phyloP scores from a whole-genome alignment of 192 early-diverging fungal genomes.

The Backusella parvicylindrica region DNA sequence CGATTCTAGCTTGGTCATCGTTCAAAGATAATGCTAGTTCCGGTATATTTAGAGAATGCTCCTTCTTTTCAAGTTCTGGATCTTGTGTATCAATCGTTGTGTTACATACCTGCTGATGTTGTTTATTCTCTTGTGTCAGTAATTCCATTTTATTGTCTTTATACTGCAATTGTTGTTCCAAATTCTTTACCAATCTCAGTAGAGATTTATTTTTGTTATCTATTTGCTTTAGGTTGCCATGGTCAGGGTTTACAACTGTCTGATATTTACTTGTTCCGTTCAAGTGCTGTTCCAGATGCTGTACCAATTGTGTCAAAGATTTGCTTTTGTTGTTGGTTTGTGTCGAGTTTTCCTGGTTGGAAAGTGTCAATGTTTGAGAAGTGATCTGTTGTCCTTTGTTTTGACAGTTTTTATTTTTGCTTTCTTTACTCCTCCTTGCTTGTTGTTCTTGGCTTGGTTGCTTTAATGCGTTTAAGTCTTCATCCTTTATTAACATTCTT shows the following conservation, averaged over 20 bases:
- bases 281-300: neutral
- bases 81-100: neutral
- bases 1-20: too few species aligned
- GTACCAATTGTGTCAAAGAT: neutral
- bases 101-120: too few species aligned
- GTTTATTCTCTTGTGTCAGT: neutral
- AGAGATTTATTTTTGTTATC: neutral
- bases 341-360: neutral
- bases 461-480: too few species aligned
- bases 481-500: too few species aligned
- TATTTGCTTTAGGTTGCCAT: neutral
- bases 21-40: too few species aligned
- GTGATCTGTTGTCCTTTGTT: neutral
- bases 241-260: neutral
- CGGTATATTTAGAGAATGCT: too few species aligned
- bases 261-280: neutral
- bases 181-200: neutral
- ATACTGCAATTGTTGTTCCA: neutral
- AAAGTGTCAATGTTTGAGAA: neutral
- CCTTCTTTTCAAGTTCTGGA: too few species aligned
- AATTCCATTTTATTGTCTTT: neutral
- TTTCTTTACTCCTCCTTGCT: too few species aligned
- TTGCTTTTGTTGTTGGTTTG: neutral
- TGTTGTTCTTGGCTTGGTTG: too few species aligned
- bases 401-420: neutral